Evolutionary conservation across 2,329 filamentous ascomycete species (phyloP).

Genomic region (Nannizzia gypsea): DNA sequence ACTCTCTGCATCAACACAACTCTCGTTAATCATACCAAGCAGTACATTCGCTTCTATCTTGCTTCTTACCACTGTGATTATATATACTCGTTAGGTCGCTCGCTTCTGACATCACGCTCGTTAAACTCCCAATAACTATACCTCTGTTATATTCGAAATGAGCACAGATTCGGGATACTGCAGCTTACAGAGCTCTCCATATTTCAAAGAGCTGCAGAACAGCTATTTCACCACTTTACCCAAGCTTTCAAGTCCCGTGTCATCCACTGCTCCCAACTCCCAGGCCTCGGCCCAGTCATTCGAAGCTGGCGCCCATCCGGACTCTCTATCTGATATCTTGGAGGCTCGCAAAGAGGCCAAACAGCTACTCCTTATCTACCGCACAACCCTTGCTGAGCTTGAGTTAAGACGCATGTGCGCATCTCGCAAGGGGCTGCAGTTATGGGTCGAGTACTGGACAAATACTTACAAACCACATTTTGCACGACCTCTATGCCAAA

Average conservation of each 20-base stretch:
- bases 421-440: conserved; percentile 19
- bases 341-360: conserved; percentile 15
- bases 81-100: not conserved
- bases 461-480: conserved; percentile 18
- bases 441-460: conserved; percentile 23
- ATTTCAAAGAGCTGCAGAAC: not conserved
- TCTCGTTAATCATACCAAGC: not conserved
- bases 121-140: not conserved
- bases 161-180: not conserved
- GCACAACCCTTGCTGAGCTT: conserved; percentile 19
- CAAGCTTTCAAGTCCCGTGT: not conserved
- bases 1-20: not conserved
- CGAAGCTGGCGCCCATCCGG: not conserved
- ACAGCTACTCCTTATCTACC: conserved; percentile 19
- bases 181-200: not conserved
- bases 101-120: not conserved
- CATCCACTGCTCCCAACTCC: not conserved
- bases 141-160: not conserved
- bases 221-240: not conserved
- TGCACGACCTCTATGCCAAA: conserved; percentile 7
- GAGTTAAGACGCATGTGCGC: conserved; percentile 24
- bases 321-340: conserved; percentile 12
- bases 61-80: not conserved
- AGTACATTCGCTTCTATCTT: not conserved
- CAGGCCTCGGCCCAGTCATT: not conserved